Evolutionary conservation across 2,329 filamentous ascomycete genomes (phyloP).

Genomic region (Penicillium glabrum): DNA sequence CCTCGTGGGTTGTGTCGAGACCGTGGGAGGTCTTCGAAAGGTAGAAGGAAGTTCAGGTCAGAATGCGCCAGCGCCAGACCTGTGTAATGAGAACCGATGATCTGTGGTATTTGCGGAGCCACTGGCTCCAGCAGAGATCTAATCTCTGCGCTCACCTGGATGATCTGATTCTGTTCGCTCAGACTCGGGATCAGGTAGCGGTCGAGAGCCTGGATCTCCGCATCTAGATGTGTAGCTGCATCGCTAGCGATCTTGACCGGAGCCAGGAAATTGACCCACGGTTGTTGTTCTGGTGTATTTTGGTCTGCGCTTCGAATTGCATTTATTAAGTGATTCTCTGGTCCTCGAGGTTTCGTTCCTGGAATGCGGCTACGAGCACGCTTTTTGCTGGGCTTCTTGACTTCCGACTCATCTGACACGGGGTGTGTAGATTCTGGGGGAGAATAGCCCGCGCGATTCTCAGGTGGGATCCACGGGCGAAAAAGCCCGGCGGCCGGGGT

Average conservation of each 20-base stretch:
- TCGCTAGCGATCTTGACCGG: constrained; percentile 9
- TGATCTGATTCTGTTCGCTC: constrained; percentile 39
- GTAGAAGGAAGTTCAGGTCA: constrained; percentile 53
- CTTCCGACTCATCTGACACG: neutral
- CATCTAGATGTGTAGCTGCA: constrained; percentile 34
- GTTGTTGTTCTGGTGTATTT: constrained; percentile 19
- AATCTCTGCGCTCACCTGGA: constrained; percentile 28
- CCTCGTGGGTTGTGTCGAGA: constrained; percentile 24
- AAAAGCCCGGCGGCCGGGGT: constrained; percentile 14
- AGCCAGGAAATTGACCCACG: constrained; percentile 35
- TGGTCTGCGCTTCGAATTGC: constrained; percentile 14
- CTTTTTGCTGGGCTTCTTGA: constrained; percentile 2
- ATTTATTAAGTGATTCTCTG: neutral
- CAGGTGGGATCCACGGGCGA: constrained; percentile 15
- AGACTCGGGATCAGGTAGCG: constrained; percentile 45
- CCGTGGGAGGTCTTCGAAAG: constrained; percentile 26
- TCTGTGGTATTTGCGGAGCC: constrained; percentile 35
- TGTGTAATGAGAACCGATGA: constrained; percentile 56
- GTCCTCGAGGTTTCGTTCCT: neutral
- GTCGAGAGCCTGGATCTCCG: constrained; percentile 50
- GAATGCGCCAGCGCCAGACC: constrained; percentile 55
- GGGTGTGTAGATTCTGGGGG: neutral
- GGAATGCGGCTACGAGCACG: constrained; percentile 2
- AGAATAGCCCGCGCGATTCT: constrained; percentile 15
- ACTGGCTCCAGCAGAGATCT: constrained; percentile 27